These are phyloP conservation scores for Ambrosiella beaveri DNA, from an alignment of 2,329 filamentous ascomycete species.

Conservation along the genomic window DNA sequence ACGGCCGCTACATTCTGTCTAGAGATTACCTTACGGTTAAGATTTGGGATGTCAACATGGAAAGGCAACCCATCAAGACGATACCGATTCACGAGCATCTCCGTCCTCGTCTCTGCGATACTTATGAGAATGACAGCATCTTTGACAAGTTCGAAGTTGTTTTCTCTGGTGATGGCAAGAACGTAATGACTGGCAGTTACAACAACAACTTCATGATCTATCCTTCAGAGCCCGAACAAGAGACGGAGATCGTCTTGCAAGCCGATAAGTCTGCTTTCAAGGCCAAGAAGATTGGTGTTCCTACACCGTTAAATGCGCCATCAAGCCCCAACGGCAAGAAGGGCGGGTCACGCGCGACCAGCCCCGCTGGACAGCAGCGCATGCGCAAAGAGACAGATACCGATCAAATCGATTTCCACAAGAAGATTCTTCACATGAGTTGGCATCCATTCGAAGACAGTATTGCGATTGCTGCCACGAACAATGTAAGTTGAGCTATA, in stretches of 20 bases:
- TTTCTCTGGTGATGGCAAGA: constrained; percentile 94
- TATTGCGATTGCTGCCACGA: constrained; percentile 97
- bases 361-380: constrained; percentile 64
- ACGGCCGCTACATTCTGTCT: constrained; percentile 92
- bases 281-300: constrained; percentile 97
- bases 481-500: constrained; percentile 60
- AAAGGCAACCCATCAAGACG: constrained; percentile 90
- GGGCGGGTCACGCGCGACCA: constrained; percentile 70
- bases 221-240: constrained; percentile 85
- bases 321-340: constrained; percentile 72
- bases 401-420: constrained; percentile 99
- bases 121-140: constrained; percentile 98
- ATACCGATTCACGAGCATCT: constrained; percentile 98
- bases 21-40: constrained; percentile 97
- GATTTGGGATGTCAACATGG: constrained; percentile 99
- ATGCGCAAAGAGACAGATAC: constrained; percentile 99
- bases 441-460: constrained; percentile 99
- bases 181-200: constrained; percentile 99
- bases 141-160: constrained; percentile 99
- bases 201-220: constrained; percentile 99
- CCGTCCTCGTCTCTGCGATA: constrained; percentile 84
- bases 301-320: constrained; percentile 81
- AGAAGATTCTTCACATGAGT: constrained; percentile 99
- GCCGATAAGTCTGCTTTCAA: constrained; percentile 99
- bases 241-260: constrained; percentile 92